Evolutionary conservation across 345 rosid species (phyloP).

Genomic region (Citrus inodora): DNA sequence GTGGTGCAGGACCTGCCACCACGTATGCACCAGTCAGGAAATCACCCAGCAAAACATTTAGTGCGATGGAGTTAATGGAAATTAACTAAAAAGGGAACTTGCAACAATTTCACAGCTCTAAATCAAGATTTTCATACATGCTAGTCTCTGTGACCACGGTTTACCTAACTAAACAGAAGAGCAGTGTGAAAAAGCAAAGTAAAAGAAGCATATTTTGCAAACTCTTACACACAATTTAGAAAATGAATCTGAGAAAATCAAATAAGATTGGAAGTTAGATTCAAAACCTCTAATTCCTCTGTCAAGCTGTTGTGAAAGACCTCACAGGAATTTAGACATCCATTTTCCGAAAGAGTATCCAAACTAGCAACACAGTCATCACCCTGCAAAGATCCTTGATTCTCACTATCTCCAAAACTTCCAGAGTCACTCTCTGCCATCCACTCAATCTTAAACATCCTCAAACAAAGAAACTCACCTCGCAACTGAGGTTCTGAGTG

Average conservation of each 20-base stretch:
- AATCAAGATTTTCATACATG: constrained; percentile 2
- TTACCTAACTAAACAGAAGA: background rate
- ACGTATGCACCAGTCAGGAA: constrained; percentile 60
- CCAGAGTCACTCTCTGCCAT: constrained; percentile 26
- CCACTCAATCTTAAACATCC: constrained; percentile 27
- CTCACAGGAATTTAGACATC: constrained; percentile 27
- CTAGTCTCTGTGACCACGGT: constrained; percentile 6
- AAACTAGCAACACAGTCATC: constrained; percentile 28
- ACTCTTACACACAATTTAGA: background rate
- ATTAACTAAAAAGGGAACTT: constrained; percentile 8
- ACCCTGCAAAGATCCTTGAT: constrained; percentile 51
- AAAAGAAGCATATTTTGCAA: background rate
- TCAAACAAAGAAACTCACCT: constrained; percentile 53
- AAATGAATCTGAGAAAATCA: background rate
- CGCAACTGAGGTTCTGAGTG: constrained; percentile 37
- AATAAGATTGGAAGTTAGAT: constrained; percentile 18
- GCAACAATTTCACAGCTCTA: background rate
- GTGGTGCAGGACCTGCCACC: constrained; percentile 78
- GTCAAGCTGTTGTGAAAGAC: constrained; percentile 38
- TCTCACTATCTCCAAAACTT: constrained; percentile 39
- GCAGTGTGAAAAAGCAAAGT: background rate
- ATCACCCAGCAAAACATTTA: constrained; percentile 15
- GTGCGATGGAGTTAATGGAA: constrained; percentile 12
- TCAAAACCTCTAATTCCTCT: constrained; percentile 54
- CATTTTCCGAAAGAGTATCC: constrained; percentile 35